Evolutionary conservation across 257 asterid species (phyloP).

Genomic region (Euphrasia confusa): DNA sequence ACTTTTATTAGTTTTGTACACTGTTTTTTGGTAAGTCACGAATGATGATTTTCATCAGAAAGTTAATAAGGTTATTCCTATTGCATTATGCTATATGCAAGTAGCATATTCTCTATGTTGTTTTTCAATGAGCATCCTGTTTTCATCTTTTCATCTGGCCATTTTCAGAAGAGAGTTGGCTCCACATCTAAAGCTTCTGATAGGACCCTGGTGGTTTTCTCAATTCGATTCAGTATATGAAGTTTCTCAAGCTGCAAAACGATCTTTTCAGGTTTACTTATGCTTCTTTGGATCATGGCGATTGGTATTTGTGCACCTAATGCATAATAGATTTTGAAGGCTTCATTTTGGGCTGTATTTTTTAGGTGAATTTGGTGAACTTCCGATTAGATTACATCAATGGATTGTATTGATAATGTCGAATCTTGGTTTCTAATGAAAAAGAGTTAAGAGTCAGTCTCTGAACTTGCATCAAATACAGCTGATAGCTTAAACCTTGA

Average conservation of each 20-base stretch:
- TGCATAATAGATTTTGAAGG: slow-evolving; percentile 15
- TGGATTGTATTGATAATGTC: slow-evolving; percentile 8
- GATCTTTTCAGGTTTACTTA: slow-evolving; percentile 80
- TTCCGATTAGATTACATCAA: not conserved
- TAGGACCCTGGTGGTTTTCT: slow-evolving; percentile 99
- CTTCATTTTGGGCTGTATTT: not conserved
- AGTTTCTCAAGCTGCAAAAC: slow-evolving; percentile 91
- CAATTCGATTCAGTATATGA: slow-evolving; percentile 87
- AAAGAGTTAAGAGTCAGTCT: not conserved
- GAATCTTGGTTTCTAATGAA: slow-evolving; percentile 11
- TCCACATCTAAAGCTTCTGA: slow-evolving; percentile 76
- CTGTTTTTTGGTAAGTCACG: slow-evolving; percentile 14
- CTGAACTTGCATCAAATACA: slow-evolving; percentile 19
- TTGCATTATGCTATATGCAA: slow-evolving; percentile 14
- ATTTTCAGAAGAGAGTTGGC: slow-evolving; percentile 88
- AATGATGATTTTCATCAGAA: not conserved
- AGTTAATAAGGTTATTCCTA: slow-evolving; percentile 2
- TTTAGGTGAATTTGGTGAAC: too few relatives aligned
- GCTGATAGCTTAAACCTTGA: slow-evolving; percentile 9
- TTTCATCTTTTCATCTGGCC: slow-evolving; percentile 18
- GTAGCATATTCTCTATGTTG: slow-evolving; percentile 15
- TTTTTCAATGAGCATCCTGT: slow-evolving; percentile 7
- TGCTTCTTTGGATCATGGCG: slow-evolving; percentile 23
- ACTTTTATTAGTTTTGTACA: not conserved
- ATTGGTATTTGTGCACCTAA: slow-evolving; percentile 10